A percentile compares a stretch with the other conserved stretches of the same genome.
Evolutionary conservation across 2,329 filamentous ascomycete species (phyloP).

Genomic region (Phaeophleospora eucalypticola): DNA sequence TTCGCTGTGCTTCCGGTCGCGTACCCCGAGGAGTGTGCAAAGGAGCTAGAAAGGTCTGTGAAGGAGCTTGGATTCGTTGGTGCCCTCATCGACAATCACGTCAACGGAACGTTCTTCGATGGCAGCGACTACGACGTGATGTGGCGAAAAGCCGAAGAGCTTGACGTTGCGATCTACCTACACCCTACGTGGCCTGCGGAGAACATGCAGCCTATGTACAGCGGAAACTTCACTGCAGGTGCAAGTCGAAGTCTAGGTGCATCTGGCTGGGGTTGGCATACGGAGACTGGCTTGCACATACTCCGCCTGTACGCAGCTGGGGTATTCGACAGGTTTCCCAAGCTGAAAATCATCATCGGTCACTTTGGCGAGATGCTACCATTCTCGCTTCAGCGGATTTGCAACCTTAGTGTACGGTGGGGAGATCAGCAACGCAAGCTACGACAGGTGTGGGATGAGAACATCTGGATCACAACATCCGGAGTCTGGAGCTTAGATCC

Average conservation of each 20-base stretch:
- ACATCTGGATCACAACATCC: conserved; percentile 58
- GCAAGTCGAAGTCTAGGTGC: conserved; percentile 36
- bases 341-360: conserved; percentile 53
- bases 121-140: conserved; percentile 29
- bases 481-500: conserved; percentile 53
- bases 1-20: conserved; percentile 34
- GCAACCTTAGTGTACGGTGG: conserved; percentile 28
- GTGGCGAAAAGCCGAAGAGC: conserved; percentile 35
- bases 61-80: conserved; percentile 33
- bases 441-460: conserved; percentile 41
- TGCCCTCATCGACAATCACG: conserved; percentile 36
- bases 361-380: conserved; percentile 58
- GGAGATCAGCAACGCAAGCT: conserved; percentile 39
- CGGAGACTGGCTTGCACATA: conserved; percentile 47
- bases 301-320: conserved; percentile 50
- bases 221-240: conserved; percentile 33
- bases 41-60: conserved; percentile 32
- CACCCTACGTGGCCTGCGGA: conserved; percentile 46
- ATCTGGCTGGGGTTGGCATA: conserved; percentile 50
- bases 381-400: conserved; percentile 51
- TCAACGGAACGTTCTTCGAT: conserved; percentile 34
- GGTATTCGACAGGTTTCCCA: conserved; percentile 53
- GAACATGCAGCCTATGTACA: conserved; percentile 33
- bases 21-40: conserved; percentile 29
- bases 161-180: conserved; percentile 51